These are phyloP conservation scores for Fusarium buxicola DNA, from an alignment of 2,329 filamentous ascomycete genomes.

Conservation along the genomic window DNA sequence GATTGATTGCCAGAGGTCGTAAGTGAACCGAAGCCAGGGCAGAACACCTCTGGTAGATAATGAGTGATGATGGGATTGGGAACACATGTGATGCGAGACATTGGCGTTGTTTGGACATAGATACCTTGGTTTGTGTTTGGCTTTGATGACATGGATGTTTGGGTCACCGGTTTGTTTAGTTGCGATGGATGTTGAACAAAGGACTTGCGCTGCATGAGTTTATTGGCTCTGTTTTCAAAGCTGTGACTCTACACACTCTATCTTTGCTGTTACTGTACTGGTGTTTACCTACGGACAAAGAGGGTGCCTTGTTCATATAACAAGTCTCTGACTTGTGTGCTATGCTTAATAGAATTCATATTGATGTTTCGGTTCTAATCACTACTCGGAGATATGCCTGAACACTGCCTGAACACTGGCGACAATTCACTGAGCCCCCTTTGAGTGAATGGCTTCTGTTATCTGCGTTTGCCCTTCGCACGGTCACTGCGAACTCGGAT, in stretches of 20 bases:
- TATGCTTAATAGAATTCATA: no score
- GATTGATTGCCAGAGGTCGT: slow-evolving; percentile 65
- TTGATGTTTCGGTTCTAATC: no score
- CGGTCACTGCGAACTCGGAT: not conserved
- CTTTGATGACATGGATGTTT: slow-evolving; percentile 20
- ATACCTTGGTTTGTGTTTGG: slow-evolving; percentile 39
- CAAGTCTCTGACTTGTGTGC: no score
- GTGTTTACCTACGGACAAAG: no score
- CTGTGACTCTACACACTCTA: not conserved
- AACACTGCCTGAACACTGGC: not conserved
- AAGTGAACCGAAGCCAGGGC: slow-evolving; percentile 52
- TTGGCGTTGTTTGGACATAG: slow-evolving; percentile 41
- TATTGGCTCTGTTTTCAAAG: not conserved
- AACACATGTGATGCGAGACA: slow-evolving; percentile 22
- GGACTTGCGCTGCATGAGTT: slow-evolving; percentile 1
- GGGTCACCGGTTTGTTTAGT: slow-evolving; percentile 17
- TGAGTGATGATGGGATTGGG: slow-evolving; percentile 47
- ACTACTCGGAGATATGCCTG: no score
- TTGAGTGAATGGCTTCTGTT: not conserved
- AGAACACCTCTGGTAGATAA: slow-evolving; percentile 31
- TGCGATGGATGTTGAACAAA: slow-evolving; percentile 16
- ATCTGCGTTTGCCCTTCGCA: not conserved
- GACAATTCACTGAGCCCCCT: not conserved
- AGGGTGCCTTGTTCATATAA: not conserved
- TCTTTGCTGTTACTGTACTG: slow-evolving; percentile 2